These are phyloP conservation scores for Malassezia caprae DNA, from an alignment of 1,284 basidiomycete species.

Conservation along the genomic window DNA sequence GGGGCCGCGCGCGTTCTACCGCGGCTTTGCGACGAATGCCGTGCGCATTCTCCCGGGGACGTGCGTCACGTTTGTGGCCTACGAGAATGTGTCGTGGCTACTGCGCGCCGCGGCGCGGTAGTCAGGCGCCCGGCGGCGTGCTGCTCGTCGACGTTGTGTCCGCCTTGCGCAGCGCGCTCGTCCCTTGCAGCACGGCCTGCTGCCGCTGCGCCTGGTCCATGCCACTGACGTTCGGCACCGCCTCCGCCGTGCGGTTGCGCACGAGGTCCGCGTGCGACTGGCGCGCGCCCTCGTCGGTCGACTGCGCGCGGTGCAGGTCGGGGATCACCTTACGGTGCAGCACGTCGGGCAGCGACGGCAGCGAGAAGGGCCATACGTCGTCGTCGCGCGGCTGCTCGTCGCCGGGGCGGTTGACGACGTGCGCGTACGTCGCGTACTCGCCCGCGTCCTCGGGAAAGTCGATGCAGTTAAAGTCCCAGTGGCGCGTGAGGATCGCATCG, in stretches of 20 bases:
- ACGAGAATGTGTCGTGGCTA: conserved; percentile 61
- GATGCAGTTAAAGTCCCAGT: conserved; percentile 91
- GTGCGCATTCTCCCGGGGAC: conserved; percentile 90
- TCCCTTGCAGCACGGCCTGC: conserved; percentile 14
- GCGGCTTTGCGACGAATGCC: conserved; percentile 90
- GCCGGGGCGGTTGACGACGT: conserved; percentile 17
- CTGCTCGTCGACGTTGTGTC: neutral
- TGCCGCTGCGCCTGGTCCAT: conserved; percentile 14
- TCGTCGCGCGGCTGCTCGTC: neutral
- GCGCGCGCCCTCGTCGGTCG: neutral
- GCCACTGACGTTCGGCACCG: conserved; percentile 11
- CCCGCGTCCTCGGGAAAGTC: conserved; percentile 28
- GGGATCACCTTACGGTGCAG: conserved; percentile 5
- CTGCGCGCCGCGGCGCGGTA: conserved; percentile 15
- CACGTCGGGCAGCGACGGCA: neutral
- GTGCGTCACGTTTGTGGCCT: conserved; percentile 95
- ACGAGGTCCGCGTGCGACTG: neutral
- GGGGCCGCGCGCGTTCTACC: conserved; percentile 78
- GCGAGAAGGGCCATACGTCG: conserved; percentile 4
- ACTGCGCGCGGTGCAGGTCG: neutral
- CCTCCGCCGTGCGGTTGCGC: neutral
- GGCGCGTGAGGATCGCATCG: conserved; percentile 71
- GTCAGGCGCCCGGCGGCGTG: neutral
- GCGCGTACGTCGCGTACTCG: conserved; percentile 26
- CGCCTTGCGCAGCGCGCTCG: conserved; percentile 1